Evolutionary conservation across 164 flowering plant species (phyloP).

Genomic region (Magnolia sinica): DNA sequence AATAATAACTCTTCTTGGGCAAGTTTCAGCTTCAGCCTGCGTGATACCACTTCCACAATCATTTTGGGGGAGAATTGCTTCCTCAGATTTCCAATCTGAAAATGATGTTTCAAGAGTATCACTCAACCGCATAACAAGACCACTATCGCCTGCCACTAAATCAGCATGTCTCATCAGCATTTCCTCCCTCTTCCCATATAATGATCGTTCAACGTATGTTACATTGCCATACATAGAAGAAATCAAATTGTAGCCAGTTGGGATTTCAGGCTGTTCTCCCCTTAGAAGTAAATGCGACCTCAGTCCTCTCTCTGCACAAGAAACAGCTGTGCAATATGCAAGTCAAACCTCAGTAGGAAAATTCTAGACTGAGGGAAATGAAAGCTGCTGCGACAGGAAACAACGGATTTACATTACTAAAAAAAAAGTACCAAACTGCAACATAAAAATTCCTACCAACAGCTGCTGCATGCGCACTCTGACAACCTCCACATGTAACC

Average conservation of each 20-base stretch:
- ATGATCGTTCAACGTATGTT: conserved; percentile 67
- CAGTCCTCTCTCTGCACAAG: conserved; percentile 89
- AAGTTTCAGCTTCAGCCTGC: conserved; percentile 10
- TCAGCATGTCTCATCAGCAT: conserved; percentile 68
- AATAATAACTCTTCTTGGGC: conserved; percentile 45
- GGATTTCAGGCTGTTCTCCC: conserved; percentile 81
- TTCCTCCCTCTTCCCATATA: conserved; percentile 71
- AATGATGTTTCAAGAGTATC: conserved; percentile 40
- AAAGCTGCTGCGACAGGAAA: neutral
- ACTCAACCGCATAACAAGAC: conserved; percentile 43
- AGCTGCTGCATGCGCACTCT: conserved; percentile 98
- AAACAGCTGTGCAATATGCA: conserved; percentile 60
- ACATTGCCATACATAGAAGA: conserved; percentile 73
- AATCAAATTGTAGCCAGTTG: conserved; percentile 80
- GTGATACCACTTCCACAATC: conserved; percentile 1
- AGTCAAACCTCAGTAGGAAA: conserved; percentile 11
- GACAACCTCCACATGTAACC: conserved; percentile 99
- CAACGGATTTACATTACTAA: conserved; percentile 3
- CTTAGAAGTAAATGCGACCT: conserved; percentile 86
- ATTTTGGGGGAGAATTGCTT: conserved; percentile 14
- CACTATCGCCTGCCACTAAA: conserved; percentile 52
- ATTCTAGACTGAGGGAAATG: conserved; percentile 3
- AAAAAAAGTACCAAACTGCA: neutral
- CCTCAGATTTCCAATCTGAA: conserved; percentile 9
- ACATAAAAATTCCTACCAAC: conserved; percentile 55